A percentile compares a stretch with the other conserved stretches of the same genome.
These are phyloP conservation scores for Sarocladium kiliense DNA, from an alignment of 2,329 filamentous ascomycete genomes.

Conservation along the genomic window DNA sequence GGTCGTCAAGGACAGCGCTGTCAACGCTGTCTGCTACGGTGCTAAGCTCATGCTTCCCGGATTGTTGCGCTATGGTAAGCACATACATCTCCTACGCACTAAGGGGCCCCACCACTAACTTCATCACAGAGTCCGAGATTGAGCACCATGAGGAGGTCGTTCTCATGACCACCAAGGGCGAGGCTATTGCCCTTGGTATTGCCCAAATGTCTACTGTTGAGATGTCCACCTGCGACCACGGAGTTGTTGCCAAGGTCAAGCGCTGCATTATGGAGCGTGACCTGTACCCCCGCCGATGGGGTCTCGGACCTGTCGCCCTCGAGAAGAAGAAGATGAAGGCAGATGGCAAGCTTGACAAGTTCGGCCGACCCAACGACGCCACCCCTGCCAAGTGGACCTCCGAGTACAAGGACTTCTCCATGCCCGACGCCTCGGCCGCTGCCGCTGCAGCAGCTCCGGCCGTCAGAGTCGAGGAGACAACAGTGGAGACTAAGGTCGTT, in stretches of 20 bases:
- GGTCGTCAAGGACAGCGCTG: constrained; percentile 78
- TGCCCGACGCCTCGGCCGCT: constrained; percentile 41
- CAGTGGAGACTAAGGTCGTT: constrained; percentile 22
- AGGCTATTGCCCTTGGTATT: constrained; percentile 94
- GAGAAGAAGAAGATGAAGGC: constrained; percentile 99
- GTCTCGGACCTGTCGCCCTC: constrained; percentile 82
- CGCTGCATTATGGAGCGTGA: constrained; percentile 99
- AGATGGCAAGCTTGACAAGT: constrained; percentile 97
- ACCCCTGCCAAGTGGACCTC: constrained; percentile 91
- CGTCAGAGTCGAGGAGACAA: constrained; percentile 30
- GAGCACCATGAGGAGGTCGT: constrained; percentile 96
- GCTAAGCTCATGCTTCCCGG: constrained; percentile 99
- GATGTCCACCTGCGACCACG: constrained; percentile 94
- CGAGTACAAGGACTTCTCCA: constrained; percentile 87
- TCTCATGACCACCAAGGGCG: constrained; percentile 97
- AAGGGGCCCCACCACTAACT: constrained; percentile 20
- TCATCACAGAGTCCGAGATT: constrained; percentile 68
- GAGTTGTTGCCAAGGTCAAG: constrained; percentile 98
- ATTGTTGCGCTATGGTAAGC: constrained; percentile 80
- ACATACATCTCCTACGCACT: constrained; percentile 10
- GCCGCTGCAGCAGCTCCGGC: constrained; percentile 40
- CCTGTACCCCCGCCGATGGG: constrained; percentile 94
- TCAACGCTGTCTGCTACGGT: constrained; percentile 97
- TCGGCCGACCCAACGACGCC: constrained; percentile 82
- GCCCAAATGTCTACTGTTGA: constrained; percentile 98